These are phyloP conservation scores for Aspergillus sp. DNA, from an alignment of 2,329 filamentous ascomycete species.

Conservation along the genomic window DNA sequence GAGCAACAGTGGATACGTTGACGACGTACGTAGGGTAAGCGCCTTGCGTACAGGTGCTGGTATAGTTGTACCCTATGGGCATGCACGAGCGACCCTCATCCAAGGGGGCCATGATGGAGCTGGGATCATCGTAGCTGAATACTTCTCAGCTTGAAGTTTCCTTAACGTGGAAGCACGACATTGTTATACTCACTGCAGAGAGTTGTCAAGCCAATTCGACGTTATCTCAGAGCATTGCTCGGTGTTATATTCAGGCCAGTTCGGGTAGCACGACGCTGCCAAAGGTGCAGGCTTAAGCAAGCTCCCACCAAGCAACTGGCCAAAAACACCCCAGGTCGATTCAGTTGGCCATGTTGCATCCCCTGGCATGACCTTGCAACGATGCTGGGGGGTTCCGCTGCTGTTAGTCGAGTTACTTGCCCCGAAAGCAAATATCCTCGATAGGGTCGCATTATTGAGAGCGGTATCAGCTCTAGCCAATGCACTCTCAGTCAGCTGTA, in stretches of 20 bases:
- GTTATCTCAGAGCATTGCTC: constrained; percentile 33
- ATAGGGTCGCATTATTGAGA: constrained; percentile 28
- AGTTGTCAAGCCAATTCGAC: constrained; percentile 28
- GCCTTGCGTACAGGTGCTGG: constrained; percentile 30
- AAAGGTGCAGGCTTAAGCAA: constrained; percentile 37
- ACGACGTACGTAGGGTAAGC: constrained; percentile 38
- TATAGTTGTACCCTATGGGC: constrained; percentile 37
- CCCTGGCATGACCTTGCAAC: constrained; percentile 30
- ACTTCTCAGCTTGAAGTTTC: background rate
- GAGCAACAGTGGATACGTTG: constrained; percentile 33
- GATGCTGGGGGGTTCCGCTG: constrained; percentile 44
- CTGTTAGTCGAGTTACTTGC: constrained; percentile 9
- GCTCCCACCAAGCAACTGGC: constrained; percentile 38
- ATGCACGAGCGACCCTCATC: constrained; percentile 30
- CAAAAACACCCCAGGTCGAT: constrained; percentile 32
- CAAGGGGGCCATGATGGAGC: constrained; percentile 31
- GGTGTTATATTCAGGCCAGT: constrained; percentile 35
- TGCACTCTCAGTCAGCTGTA: constrained; percentile 40
- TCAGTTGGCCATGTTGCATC: constrained; percentile 23
- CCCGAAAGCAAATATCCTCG: constrained; percentile 39
- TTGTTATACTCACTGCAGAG: constrained; percentile 14
- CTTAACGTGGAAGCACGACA: background rate
- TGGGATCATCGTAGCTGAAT: constrained; percentile 20
- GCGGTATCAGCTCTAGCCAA: constrained; percentile 35
- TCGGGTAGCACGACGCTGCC: constrained; percentile 38